Evolutionary conservation across 352 stramenopile genomes (phyloP), one percentile per base, ranked within the genome.

Genomic region (Pythium biforme): DNA sequence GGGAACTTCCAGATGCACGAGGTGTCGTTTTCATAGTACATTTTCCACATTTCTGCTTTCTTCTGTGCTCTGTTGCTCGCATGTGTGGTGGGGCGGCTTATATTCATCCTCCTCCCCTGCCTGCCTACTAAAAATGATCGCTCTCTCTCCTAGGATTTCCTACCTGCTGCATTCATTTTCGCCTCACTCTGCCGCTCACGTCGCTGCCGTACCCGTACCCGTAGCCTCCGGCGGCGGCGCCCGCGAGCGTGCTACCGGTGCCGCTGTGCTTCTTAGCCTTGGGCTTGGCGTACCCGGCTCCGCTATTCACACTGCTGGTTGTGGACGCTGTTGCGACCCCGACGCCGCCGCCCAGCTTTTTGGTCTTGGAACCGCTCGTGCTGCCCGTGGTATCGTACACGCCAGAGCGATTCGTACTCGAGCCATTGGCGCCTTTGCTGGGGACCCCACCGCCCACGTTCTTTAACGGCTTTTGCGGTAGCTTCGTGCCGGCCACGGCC

Each of bases 401-500:
- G 1, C 62, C 62, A 3, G 62, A 69, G 12, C 62, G 62, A 22
- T 69, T 64, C 34, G 62, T 69, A 23, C 31, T 69, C 0, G 55
- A 69, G 0, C 62, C 62, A 12, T 49, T 64, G 15, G 41, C 25
- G 22, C 25, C 29, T 25, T 66, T 66, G 29, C 20, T 47, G 3
- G 43, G 22, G 31, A 55, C 19, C 4, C 27, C 27, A 17, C 48
- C 31, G 1, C 14, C 45, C 7, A 10, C 34, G 7, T 31, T 43
- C 34, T 64, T 69, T 22, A 33, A 17, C 10, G 52, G n/a, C 37
- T 64, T 66, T 9, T 55, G 41, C 19, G 51, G 51, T 26, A 57
- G 46, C 33, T 61, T 67, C 9, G 40, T 43, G 10, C 33, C 33
- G 12, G 12, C 33, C 19, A 17, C 19, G 12, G 43, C 41, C 26